Base-by-base conservation (phyloP, 148 eudicot species). In the Simmondsia chinensis region DNA sequence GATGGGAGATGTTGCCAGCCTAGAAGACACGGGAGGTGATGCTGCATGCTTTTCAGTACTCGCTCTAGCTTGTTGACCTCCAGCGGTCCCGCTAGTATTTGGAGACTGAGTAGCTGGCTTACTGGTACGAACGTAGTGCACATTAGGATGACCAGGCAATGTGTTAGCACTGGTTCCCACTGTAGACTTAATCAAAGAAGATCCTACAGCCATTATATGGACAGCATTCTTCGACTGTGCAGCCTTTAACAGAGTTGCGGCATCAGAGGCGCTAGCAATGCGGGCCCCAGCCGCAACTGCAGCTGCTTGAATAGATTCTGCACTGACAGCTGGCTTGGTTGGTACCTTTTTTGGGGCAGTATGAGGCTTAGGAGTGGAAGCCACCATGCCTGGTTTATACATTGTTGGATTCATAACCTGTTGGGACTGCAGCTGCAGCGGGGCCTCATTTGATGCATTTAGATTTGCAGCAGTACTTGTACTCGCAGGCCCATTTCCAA, bases 231-330 rank as follows among this genome's bases (percentile, higher is more conserved):
- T 82, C 19, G 82, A 50, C 41, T 75, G 94, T n/a, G 85, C 65
- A 31, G 64, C 85, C 63, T 79, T 83, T 9, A 71, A 46, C 34
- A 77, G 49, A 23, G 74, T 37, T 7, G 82, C 73, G 10, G 89
- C 87, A 58, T 68, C 85, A 5, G 74, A 73, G 11, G 81, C 72
- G 64, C 73, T 68, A 49, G 70, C 86, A 46, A 86, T 67, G 31
- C 96, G 94, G 33, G 94, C 94, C 54, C 99, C 96, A 23, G 88
- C 99, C 46, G 94, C 86, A 46, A 82, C 77, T 35, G 99, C 96
- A 36, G 83, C 70, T 33, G 88, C 93, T 68, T 74, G 75, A 70
- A 77, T 52, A 34, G 77, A 54, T 32, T 79, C 96, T 6, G 72
- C 57, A 49, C 45, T 65, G 12, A 70, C 20, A 32, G 63, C 46